Base-by-base conservation (phyloP, 371 early-diverging fungal species). In the Circinella umbellata region DNA sequence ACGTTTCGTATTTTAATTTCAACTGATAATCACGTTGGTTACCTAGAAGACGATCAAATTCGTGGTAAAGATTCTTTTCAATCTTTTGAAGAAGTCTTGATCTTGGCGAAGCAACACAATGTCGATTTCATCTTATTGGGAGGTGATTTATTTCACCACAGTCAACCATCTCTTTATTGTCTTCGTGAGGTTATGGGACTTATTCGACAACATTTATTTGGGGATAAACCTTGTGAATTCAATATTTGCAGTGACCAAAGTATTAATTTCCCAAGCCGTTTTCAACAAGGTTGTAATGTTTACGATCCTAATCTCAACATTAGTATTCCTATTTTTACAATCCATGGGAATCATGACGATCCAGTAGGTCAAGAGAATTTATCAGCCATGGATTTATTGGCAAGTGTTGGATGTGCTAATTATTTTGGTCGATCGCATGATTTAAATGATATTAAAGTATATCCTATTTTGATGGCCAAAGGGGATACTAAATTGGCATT, bases 321-420 rank as follows among this genome's bases (percentile, higher is more conserved):
- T 35, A 75, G 88, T 3, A 84, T 97, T 35, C 99, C 99, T 0
- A 88, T 99, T 0, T 97, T 99, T 75, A 90, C 96, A 0, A 99
- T 99, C 51, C 99, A 99, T 77, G 99, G 99, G 1, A 99, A 99
- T 83, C 99, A 99, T 74, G 99, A 99, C 76, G 99, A 99, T 86
- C 99, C 99, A 7, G 86, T 92, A 14, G 99, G 99, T 7, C 86
- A 90, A 68, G 79, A 93, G 36, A 89, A 89, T 69, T 77, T 97
- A 54, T 93, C 94, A 64, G 94, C 98, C 0, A 79, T 99, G 64
- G 96, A 99, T 75, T 75, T 98, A 46, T 81, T 99, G 10, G 85
- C 92, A 3, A 89, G 88, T 9, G 80, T 93, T 6, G 97, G 98
- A 0, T 86, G 96, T 37, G 88, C 99, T 38, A 98, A 98, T 81